Conservation (phyloP, 2,329 filamentous ascomycete species). For the Emergomyces orientalis region DNA sequence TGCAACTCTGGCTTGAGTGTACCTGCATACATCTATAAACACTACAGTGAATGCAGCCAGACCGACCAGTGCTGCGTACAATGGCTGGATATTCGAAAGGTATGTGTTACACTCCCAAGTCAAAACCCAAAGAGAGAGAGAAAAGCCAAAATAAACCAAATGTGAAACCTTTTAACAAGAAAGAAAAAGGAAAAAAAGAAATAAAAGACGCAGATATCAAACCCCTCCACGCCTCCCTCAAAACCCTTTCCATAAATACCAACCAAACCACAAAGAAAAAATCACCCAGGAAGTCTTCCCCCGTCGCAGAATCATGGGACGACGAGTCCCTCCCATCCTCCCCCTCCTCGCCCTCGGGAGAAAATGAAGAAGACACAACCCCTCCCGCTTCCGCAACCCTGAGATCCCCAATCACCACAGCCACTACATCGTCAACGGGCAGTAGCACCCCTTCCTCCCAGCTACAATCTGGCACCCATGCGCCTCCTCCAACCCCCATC, state of each 20-base stretch:
- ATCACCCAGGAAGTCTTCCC: constrained; percentile 19
- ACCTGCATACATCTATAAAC: not conserved
- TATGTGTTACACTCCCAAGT: not conserved
- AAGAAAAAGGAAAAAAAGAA: not conserved
- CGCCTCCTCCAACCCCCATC: constrained; percentile 58
- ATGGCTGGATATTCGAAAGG: not conserved
- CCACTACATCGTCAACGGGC: constrained; percentile 21
- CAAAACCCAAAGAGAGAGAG: not conserved
- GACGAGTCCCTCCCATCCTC: constrained; percentile 50
- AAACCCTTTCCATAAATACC: constrained; percentile 23
- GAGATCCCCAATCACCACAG: constrained; percentile 17
- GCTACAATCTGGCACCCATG: constrained; percentile 15
- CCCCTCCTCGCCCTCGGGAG: constrained; percentile 34
- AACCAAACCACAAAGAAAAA: constrained; percentile 16
- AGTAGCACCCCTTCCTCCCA: constrained; percentile 22
- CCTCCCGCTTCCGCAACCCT: constrained; percentile 19
- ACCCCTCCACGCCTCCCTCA: constrained; percentile 19
- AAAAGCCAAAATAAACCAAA: not conserved
- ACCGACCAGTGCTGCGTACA: not conserved
- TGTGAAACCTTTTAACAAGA: not conserved
- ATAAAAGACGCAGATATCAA: not conserved
- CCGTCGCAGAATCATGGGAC: constrained; percentile 65
- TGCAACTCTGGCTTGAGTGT: not conserved
- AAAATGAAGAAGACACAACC: constrained; percentile 17
- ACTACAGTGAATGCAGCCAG: not conserved